Conservation (phyloP, 768 basidiomycete genomes). For the Lanmaoa pseudosensibilis region DNA sequence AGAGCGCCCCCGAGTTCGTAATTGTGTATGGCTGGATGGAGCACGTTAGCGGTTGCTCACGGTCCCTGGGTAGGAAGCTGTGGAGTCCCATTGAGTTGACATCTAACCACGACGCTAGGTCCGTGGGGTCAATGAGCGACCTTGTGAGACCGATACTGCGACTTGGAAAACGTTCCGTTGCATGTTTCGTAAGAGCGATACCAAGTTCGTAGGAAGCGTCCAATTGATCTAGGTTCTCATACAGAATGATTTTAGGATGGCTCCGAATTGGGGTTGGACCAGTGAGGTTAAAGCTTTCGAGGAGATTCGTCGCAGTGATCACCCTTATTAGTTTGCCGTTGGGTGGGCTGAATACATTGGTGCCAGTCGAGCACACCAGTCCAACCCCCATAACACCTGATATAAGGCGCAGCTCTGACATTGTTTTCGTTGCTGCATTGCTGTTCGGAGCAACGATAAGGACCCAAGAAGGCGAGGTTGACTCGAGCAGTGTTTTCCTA, state of each 20-base stretch:
- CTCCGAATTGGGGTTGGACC: conserved; percentile 25
- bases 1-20: conserved; percentile 80
- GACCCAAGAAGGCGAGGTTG: conserved; percentile 48
- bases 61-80: conserved; percentile 78
- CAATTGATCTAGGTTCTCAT: conserved; percentile 84
- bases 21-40: conserved; percentile 79
- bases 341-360: conserved; percentile 36
- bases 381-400: conserved; percentile 40
- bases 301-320: conserved; percentile 52
- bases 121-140: conserved; percentile 78
- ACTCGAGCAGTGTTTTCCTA: conserved; percentile 57
- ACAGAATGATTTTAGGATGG: conserved; percentile 66
- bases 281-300: conserved; percentile 41
- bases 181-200: conserved; percentile 68
- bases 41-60: conserved; percentile 74
- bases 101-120: conserved; percentile 82
- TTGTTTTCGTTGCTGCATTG: conserved; percentile 54
- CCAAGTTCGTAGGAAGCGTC: conserved; percentile 80
- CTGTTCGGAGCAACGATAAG: conserved; percentile 64
- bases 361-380: conserved; percentile 34
- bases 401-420: conserved; percentile 50
- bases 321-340: conserved; percentile 52
- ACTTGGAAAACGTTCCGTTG: conserved; percentile 58
- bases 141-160: conserved; percentile 77
- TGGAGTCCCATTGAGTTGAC: conserved; percentile 63